Percentiles rank a stretch among this genome's conserved stretches.
These are phyloP conservation scores for Salix udensis DNA, from an alignment of 345 rosid species.

Conservation along the genomic window DNA sequence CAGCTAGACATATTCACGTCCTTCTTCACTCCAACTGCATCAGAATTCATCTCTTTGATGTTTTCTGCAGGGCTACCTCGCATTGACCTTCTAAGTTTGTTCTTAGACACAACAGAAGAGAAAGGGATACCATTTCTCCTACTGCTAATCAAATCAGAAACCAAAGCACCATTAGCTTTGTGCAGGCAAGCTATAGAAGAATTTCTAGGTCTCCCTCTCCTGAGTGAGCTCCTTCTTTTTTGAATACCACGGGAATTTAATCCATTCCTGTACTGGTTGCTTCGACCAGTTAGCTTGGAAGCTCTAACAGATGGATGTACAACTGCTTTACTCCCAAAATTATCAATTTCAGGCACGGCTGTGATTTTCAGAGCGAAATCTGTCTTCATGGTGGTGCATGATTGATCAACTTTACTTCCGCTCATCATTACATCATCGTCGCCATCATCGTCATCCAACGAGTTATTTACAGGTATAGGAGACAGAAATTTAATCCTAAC, in stretches of 20 bases:
- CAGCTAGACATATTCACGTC: conserved; percentile 45
- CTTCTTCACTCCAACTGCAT: conserved; percentile 24
- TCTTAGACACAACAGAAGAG: conserved; percentile 42
- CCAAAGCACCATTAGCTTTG: conserved; percentile 50
- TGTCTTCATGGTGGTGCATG: conserved; percentile 9
- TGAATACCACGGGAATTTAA: conserved; percentile 56
- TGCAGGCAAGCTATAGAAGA: conserved; percentile 36
- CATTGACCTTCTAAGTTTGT: conserved; percentile 49
- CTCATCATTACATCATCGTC: conserved; percentile 17
- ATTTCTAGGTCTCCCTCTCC: conserved; percentile 63
- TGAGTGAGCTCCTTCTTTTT: conserved; percentile 70
- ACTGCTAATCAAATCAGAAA: conserved; percentile 53
- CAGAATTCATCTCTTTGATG: conserved; percentile 31
- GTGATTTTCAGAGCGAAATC: conserved; percentile 11
- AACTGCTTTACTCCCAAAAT: conserved; percentile 23
- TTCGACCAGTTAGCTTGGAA: conserved; percentile 46
- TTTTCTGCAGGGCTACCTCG: conserved; percentile 26
- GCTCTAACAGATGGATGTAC: conserved; percentile 46
- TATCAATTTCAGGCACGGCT: conserved; percentile 17
- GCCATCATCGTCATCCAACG: conserved; percentile 19
- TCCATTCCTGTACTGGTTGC: conserved; percentile 40
- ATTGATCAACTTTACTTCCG: conserved; percentile 21
- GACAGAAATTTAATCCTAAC: conserved; percentile 32
- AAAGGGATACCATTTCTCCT: conserved; percentile 52
- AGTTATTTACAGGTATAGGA: conserved; percentile 41